Evolutionary conservation across 768 basidiomycete species (phyloP).

Genomic region (Leccinum rimulosum): DNA sequence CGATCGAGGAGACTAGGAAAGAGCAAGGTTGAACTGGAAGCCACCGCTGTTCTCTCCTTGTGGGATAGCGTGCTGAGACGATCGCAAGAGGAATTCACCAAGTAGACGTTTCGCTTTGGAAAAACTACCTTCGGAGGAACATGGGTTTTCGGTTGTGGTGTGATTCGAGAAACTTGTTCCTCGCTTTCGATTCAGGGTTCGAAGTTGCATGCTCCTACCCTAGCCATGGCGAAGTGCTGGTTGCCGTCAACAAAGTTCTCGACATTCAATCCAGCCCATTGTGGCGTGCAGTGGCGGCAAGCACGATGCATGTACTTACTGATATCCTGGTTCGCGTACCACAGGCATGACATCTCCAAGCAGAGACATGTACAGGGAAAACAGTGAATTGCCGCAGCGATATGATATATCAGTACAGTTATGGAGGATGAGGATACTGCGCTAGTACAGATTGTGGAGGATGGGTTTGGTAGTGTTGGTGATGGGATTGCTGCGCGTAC

Average conservation of each 20-base stretch:
- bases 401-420: background rate
- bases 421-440: constrained; percentile 19
- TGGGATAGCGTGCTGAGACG: background rate
- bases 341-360: background rate
- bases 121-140: background rate
- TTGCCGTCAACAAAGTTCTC: background rate
- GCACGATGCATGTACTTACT: background rate
- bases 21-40: too few species aligned
- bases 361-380: background rate
- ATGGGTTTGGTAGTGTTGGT: constrained; percentile 11
- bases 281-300: background rate
- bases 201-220: background rate
- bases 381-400: background rate
- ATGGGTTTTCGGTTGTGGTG: too few species aligned
- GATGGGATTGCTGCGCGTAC: constrained; percentile 8
- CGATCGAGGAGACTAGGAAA: background rate
- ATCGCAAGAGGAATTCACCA: background rate
- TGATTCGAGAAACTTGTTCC: background rate
- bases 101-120: background rate
- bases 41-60: background rate
- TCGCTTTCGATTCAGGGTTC: background rate
- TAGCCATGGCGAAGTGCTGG: background rate
- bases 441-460: constrained; percentile 12
- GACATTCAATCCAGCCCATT: background rate
- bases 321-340: background rate